phyloP scores from a whole-genome alignment of 2,329 filamentous ascomycete genomes.

The Aspergillus clavatus region DNA sequence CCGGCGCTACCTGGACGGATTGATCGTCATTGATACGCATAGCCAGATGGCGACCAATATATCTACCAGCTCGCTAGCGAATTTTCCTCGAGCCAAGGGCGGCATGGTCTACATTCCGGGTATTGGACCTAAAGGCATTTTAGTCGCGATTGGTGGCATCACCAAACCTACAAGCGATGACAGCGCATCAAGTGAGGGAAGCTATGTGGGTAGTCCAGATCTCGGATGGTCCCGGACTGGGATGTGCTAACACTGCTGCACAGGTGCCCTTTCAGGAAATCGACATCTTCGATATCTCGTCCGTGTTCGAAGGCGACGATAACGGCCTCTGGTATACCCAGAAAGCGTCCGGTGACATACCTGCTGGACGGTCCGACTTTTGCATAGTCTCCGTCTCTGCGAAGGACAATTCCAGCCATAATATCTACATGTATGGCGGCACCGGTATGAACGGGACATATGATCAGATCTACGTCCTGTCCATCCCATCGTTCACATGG shows the following conservation, averaged over 20 bases:
- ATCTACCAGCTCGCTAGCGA: conserved; percentile 31
- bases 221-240: not conserved
- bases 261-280: conserved; percentile 33
- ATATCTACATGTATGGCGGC: conserved; percentile 47
- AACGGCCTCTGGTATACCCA: conserved; percentile 43
- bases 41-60: conserved; percentile 35
- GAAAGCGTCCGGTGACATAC: conserved; percentile 39
- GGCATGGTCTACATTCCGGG: conserved; percentile 34
- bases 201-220: conserved; percentile 24
- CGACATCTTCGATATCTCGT: conserved; percentile 40
- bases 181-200: conserved; percentile 16
- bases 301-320: conserved; percentile 21
- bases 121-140: conserved; percentile 34
- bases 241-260: not conserved
- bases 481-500: conserved; percentile 44
- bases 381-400: conserved; percentile 41
- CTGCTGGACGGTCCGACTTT: conserved; percentile 41
- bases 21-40: conserved; percentile 38
- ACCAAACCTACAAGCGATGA: conserved; percentile 14
- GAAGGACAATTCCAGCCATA: conserved; percentile 43
- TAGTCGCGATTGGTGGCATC: conserved; percentile 39
- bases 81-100: conserved; percentile 34
- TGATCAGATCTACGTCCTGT: conserved; percentile 43
- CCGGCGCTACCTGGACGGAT: conserved; percentile 30
- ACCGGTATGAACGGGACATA: conserved; percentile 29